Conservation (phyloP, 352 stramenopile species). For the Phytophthora ramorum region DNA sequence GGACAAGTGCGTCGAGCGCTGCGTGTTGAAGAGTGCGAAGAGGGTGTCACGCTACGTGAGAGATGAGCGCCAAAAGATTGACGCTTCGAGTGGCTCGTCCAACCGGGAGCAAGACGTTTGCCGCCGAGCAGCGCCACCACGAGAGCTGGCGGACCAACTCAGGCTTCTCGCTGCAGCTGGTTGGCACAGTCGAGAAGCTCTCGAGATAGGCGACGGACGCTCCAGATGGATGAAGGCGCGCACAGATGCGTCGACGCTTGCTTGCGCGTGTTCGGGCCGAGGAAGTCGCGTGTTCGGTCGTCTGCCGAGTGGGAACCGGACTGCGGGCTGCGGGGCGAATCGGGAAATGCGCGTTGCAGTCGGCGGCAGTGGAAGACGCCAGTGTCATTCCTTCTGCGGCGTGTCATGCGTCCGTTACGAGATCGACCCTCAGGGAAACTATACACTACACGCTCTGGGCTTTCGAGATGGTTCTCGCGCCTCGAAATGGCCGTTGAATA, state of each 20-base stretch:
- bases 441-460: not conserved
- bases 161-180: conserved; percentile 19
- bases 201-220: conserved; percentile 11
- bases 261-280: conserved; percentile 18
- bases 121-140: not conserved
- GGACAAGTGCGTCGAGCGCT: not conserved
- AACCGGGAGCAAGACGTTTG: conserved; percentile 16
- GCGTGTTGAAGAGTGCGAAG: conserved; percentile 10
- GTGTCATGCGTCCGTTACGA: no score
- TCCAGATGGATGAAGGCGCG: no score
- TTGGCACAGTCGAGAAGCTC: conserved; percentile 3
- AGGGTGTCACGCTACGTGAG: not conserved
- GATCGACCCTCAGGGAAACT: not conserved
- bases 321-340: conserved; percentile 13
- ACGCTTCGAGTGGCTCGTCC: conserved; percentile 19
- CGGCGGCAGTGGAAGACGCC: no score
- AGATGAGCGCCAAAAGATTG: conserved; percentile 13
- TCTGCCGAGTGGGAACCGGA: conserved; percentile 2
- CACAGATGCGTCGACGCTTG: conserved; percentile 8
- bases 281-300: conserved; percentile 1
- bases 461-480: conserved; percentile 8
- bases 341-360: conserved; percentile 10
- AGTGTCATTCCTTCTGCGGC: no score
- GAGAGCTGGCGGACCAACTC: not conserved
- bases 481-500: conserved; percentile 26